Evolutionary conservation across 441 rosid genomes (phyloP).

Genomic region (Brassica hybrid): DNA sequence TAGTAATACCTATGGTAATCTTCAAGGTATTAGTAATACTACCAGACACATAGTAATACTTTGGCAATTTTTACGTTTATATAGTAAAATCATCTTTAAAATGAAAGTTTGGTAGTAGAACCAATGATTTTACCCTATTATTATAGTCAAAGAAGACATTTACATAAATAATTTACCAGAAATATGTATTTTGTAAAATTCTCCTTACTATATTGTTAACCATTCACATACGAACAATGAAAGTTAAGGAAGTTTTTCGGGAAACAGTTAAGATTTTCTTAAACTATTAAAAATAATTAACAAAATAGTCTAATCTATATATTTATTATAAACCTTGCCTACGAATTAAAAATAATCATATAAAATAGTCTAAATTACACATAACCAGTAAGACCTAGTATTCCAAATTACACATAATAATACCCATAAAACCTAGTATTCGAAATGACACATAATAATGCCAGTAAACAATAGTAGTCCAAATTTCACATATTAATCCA

Average conservation of each 20-base stretch:
- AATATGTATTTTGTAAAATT: not conserved
- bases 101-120: not conserved
- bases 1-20: not conserved
- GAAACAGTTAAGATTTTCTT: not conserved
- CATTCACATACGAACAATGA: not conserved
- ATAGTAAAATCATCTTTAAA: not conserved
- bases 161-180: not conserved
- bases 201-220: not conserved
- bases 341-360: not conserved
- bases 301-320: not conserved
- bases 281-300: not conserved
- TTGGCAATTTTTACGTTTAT: not conserved
- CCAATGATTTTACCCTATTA: not conserved
- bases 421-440: not conserved
- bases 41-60: not conserved
- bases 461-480: no score
- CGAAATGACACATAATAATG: not conserved
- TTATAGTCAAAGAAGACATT: not conserved
- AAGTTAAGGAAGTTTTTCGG: not conserved
- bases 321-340: not conserved
- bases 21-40: not conserved
- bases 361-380: not conserved
- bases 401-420: not conserved
- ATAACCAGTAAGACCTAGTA: not conserved
- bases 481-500: no score